These are phyloP conservation scores for Trichophyton mentagrophytes DNA, from an alignment of 2,329 filamentous ascomycete genomes.

Conservation along the genomic window DNA sequence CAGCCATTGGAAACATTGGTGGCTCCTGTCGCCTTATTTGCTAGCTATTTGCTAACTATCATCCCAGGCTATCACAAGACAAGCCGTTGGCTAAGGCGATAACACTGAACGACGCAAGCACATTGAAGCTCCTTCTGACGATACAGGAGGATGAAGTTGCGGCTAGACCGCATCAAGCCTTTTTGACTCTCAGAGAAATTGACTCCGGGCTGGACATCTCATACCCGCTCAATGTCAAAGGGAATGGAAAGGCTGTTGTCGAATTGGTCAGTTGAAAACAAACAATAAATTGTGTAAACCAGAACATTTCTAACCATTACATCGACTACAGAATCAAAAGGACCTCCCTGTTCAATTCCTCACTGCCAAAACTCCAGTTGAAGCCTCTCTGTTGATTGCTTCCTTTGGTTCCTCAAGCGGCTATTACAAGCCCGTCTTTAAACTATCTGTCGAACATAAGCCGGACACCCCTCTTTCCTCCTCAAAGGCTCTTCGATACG, in stretches of 20 bases:
- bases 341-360: slow-evolving; percentile 80
- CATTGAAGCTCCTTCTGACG: slow-evolving; percentile 70
- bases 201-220: slow-evolving; percentile 70
- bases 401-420: slow-evolving; percentile 67
- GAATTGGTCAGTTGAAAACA: slow-evolving; percentile 57
- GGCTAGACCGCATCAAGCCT: slow-evolving; percentile 87
- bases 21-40: not conserved
- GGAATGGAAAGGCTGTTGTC: slow-evolving; percentile 72
- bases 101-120: slow-evolving; percentile 53
- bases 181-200: slow-evolving; percentile 67
- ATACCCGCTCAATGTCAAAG: slow-evolving; percentile 71
- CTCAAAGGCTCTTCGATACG: slow-evolving; percentile 66
- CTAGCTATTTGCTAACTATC: not conserved
- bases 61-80: slow-evolving; percentile 44
- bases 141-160: slow-evolving; percentile 63
- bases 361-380: slow-evolving; percentile 51
- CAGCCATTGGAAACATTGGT: not conserved
- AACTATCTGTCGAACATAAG: slow-evolving; percentile 55
- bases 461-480: slow-evolving; percentile 46
- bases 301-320: slow-evolving; percentile 5
- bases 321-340: slow-evolving; percentile 57
- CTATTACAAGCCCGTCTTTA: slow-evolving; percentile 58
- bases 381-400: slow-evolving; percentile 70
- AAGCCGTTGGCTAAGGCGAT: slow-evolving; percentile 52
- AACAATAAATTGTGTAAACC: not conserved